Evolutionary conservation across 495 filamentous ascomycete genomes (phyloP).

Genomic region (Neurospora sp.): DNA sequence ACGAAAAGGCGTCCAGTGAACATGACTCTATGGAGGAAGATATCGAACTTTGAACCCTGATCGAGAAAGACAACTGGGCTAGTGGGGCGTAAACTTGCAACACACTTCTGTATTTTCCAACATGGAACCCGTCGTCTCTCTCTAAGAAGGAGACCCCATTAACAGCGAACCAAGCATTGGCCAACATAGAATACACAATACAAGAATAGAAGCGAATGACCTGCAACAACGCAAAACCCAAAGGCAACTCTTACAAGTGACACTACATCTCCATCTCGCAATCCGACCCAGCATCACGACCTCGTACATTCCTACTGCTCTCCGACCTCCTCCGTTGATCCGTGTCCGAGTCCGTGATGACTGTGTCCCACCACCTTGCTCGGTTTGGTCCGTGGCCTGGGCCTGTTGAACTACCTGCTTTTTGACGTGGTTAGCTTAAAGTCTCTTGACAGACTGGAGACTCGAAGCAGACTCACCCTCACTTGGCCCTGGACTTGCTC

Average conservation of each 20-base stretch:
- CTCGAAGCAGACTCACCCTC: neutral
- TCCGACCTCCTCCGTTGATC: neutral
- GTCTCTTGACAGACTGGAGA: neutral
- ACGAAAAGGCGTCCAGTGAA: no score
- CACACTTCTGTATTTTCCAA: no score
- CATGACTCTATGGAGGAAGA: no score
- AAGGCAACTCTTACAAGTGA: neutral
- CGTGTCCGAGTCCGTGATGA: neutral
- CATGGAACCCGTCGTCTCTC: no score
- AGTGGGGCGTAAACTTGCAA: no score
- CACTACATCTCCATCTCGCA: neutral
- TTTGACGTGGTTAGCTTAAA: neutral
- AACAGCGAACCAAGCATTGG: no score
- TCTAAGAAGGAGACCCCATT: no score
- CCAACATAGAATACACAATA: neutral
- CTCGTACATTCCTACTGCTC: neutral
- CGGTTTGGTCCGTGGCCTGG: neutral
- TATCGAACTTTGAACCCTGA: no score
- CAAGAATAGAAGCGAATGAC: neutral
- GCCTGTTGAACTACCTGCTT: neutral
- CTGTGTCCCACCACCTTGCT: neutral
- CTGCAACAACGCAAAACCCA: neutral
- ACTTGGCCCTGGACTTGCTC: neutral
- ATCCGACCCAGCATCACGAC: neutral
- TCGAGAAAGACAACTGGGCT: no score